These are phyloP conservation scores for Ensete ventricosum DNA, from an alignment of 176 grass and related monocot genomes.

Conservation along the genomic window DNA sequence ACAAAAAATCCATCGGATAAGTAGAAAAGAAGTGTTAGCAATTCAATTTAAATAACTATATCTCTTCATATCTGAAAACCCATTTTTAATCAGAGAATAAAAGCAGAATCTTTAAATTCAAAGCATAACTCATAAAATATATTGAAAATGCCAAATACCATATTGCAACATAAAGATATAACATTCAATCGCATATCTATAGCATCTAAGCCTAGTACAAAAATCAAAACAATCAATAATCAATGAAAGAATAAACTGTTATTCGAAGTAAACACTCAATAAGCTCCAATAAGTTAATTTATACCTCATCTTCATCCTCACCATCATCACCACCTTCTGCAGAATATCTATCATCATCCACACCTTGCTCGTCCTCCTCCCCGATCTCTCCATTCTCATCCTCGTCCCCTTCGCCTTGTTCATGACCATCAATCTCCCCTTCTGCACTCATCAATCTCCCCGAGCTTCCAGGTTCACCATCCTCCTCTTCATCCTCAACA, in stretches of 20 bases:
- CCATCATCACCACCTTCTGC: slow-evolving; percentile 51
- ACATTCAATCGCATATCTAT: too few relatives aligned
- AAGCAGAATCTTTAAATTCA: too few relatives aligned
- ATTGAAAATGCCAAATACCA: too few relatives aligned
- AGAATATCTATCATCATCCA: slow-evolving; percentile 47
- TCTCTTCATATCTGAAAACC: too few relatives aligned
- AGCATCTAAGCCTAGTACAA: background rate
- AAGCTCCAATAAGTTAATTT: slow-evolving; percentile 1
- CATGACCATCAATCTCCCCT: slow-evolving; percentile 91
- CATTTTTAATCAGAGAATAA: too few relatives aligned
- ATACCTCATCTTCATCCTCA: slow-evolving; percentile 89
- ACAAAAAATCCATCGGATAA: too few relatives aligned
- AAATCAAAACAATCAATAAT: background rate
- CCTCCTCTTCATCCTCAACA: slow-evolving; percentile 49
- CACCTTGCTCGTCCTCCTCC: slow-evolving; percentile 55
- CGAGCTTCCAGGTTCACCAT: slow-evolving; percentile 38
- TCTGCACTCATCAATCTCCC: slow-evolving; percentile 31
- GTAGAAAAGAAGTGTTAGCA: too few relatives aligned
- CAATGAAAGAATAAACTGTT: slow-evolving; percentile 3
- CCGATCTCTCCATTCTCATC: slow-evolving; percentile 84
- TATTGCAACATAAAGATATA: too few relatives aligned
- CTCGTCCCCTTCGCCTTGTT: slow-evolving; percentile 76
- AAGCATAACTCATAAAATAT: too few relatives aligned
- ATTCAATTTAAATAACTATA: too few relatives aligned
- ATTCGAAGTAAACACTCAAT: background rate